Evolutionary conservation across 306 rosid genomes (phyloP).

Genomic region (Fagus crenata): DNA sequence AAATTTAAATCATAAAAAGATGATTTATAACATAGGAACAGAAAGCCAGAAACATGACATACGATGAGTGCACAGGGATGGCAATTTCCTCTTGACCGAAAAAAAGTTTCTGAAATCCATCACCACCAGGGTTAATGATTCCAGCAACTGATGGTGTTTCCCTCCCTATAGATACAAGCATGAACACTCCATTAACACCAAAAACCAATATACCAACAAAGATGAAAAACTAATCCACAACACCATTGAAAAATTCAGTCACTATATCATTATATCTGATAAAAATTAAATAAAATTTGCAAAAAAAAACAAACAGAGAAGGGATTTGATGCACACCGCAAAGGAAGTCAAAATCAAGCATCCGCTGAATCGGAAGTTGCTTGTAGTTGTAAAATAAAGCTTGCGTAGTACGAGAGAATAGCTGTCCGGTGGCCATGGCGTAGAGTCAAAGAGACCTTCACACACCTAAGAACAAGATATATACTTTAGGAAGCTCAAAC

Average conservation of each 20-base stretch:
- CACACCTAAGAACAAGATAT: conserved; percentile 14
- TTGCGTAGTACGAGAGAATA: conserved; percentile 87
- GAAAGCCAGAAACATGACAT: conserved; percentile 34
- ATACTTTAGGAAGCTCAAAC: not conserved
- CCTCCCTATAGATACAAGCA: conserved; percentile 60
- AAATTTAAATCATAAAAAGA: not conserved
- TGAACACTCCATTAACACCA: conserved; percentile 19
- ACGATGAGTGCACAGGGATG: conserved; percentile 93
- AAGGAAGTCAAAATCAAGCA: conserved; percentile 99
- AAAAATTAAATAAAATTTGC: too few species aligned
- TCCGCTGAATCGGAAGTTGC: conserved; percentile 96
- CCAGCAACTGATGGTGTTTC: conserved; percentile 99
- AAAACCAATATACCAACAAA: not conserved
- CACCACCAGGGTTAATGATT: conserved; percentile 92
- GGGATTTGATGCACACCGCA: conserved; percentile 60
- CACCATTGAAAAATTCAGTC: not conserved
- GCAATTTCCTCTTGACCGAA: conserved; percentile 99
- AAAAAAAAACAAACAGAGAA: conserved; percentile 1
- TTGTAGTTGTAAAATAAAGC: conserved; percentile 96
- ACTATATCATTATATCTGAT: not conserved
- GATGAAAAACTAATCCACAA: not conserved
- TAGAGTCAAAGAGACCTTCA: conserved; percentile 44
- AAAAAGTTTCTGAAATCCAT: conserved; percentile 97
- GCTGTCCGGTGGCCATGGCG: conserved; percentile 91
- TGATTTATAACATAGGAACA: not conserved